Conservation (phyloP, 108 stramenopile genomes). For the Phaeodactylum tricornutum region DNA sequence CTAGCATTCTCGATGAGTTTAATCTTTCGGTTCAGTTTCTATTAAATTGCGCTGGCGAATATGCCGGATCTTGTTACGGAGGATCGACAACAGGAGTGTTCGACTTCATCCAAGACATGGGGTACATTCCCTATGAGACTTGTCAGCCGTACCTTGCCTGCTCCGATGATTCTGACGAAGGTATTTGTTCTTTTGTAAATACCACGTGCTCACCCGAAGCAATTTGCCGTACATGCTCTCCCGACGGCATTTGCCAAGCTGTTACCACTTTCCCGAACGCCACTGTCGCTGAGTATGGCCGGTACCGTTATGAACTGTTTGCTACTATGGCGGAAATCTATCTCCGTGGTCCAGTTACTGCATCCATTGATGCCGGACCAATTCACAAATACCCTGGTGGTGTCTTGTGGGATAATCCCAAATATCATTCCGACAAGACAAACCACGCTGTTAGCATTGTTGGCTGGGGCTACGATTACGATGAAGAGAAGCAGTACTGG, state of each 20-base stretch:
- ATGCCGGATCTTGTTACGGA: constrained; percentile 67
- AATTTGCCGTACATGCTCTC: constrained; percentile 70
- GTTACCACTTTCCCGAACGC: constrained; percentile 81
- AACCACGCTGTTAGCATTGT: constrained; percentile 89
- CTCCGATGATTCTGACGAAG: constrained; percentile 47
- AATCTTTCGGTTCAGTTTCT: constrained; percentile 51
- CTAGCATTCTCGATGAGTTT: constrained; percentile 27
- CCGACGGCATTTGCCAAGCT: constrained; percentile 41
- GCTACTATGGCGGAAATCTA: constrained; percentile 75
- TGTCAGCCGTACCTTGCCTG: constrained; percentile 86
- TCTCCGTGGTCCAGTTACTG: constrained; percentile 86
- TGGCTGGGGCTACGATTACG: constrained; percentile 78
- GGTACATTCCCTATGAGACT: constrained; percentile 27
- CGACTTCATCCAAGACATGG: constrained; percentile 10
- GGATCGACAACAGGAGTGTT: constrained; percentile 26
- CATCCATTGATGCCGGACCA: constrained; percentile 65
- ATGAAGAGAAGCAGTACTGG: constrained; percentile 9
- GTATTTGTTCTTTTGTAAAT: constrained; percentile 74
- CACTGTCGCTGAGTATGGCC: constrained; percentile 81
- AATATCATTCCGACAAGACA: constrained; percentile 12
- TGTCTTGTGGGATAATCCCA: constrained; percentile 49
- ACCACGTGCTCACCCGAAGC: constrained; percentile 55
- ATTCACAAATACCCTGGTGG: constrained; percentile 68
- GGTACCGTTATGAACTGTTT: constrained; percentile 1
- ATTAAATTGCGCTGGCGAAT: constrained; percentile 42